These are phyloP conservation scores for Circinella minor DNA, from an alignment of 371 early-diverging fungal genomes.

Conservation along the genomic window DNA sequence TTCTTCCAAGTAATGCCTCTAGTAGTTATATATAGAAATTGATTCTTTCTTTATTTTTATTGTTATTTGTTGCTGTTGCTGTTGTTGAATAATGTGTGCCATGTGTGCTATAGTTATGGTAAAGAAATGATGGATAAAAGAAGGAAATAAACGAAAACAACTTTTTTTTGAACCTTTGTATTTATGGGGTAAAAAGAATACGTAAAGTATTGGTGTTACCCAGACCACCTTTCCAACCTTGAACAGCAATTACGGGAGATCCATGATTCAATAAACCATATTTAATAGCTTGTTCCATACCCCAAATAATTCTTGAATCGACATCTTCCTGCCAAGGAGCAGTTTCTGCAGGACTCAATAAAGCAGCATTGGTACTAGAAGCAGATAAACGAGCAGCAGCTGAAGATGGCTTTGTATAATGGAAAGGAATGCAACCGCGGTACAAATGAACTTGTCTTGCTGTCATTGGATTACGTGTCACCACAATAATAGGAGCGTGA, in stretches of 20 bases:
- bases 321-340: conserved; percentile 88
- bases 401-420: conserved; percentile 67
- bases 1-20: no score
- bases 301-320: conserved; percentile 79
- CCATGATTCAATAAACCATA: conserved; percentile 64
- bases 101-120: no score
- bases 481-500: conserved; percentile 87
- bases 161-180: no score
- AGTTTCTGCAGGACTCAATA: conserved; percentile 49
- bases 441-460: conserved; percentile 89
- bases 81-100: no score
- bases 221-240: conserved; percentile 74
- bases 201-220: conserved; percentile 89
- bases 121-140: no score
- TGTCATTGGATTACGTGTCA: conserved; percentile 84
- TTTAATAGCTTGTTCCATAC: conserved; percentile 73
- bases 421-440: conserved; percentile 92
- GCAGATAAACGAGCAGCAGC: conserved; percentile 28
- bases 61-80: no score
- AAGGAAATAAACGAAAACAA: no score
- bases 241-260: conserved; percentile 70
- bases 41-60: no score
- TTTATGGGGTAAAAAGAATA: conserved; percentile 56
- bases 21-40: no score
- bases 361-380: conserved; percentile 26